Evolutionary conservation across 192 early-diverging fungal species (phyloP).

Genomic region (Entophlyctis luteolus): DNA sequence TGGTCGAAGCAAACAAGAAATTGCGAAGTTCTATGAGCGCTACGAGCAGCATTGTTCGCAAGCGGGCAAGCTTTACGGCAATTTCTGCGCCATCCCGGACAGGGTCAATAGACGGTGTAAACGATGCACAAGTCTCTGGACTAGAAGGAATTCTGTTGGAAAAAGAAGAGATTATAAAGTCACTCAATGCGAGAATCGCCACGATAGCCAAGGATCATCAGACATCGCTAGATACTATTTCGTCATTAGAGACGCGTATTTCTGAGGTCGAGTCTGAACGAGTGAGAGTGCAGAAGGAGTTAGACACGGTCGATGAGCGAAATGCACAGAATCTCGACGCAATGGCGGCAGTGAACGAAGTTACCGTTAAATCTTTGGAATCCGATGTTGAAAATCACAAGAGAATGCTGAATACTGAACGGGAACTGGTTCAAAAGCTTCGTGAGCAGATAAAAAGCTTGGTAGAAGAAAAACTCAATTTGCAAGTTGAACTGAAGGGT

Average conservation of each 20-base stretch:
- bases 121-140: slow-evolving; percentile 7
- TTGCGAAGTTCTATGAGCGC: neutral
- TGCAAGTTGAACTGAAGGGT: slow-evolving; percentile 21
- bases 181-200: neutral
- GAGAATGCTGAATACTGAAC: slow-evolving; percentile 1
- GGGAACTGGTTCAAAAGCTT: slow-evolving; percentile 5
- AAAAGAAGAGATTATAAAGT: neutral
- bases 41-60: neutral
- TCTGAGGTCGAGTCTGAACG: neutral
- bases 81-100: neutral
- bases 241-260: neutral
- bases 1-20: slow-evolving; percentile 14
- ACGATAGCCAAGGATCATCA: neutral
- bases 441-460: slow-evolving; percentile 20
- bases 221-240: neutral
- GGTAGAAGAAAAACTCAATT: neutral
- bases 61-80: neutral
- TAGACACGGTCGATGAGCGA: slow-evolving; percentile 3
- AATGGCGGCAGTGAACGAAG: slow-evolving; percentile 20
- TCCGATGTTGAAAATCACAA: slow-evolving; percentile 18
- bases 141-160: slow-evolving; percentile 3
- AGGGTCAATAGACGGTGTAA: neutral
- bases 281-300: slow-evolving; percentile 3
- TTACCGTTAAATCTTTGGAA: slow-evolving; percentile 23
- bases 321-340: slow-evolving; percentile 9